Percentiles rank a stretch among this genome's conserved stretches.
These are phyloP conservation scores for Raphanus hybrid DNA, from an alignment of 441 rosid genomes.

Conservation along the genomic window DNA sequence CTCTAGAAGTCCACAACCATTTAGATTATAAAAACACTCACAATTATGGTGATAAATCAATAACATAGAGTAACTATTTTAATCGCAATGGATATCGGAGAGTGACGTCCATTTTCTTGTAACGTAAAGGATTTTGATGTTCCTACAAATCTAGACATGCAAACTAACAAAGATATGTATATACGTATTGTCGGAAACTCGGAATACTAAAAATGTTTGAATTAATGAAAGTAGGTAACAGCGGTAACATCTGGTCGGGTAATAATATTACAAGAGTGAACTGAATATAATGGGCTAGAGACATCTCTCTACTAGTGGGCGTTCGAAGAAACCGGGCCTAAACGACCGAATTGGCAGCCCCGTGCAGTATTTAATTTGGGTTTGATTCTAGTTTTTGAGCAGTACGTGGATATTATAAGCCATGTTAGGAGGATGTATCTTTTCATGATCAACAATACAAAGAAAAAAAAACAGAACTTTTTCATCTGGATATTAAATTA, in stretches of 20 bases:
- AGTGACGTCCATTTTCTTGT: background rate
- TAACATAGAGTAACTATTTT: background rate
- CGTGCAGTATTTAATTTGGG: too few relatives aligned
- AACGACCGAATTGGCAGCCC: too few relatives aligned
- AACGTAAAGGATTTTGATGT: background rate
- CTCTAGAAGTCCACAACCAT: background rate
- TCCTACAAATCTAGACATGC: conserved; percentile 11
- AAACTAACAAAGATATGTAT: background rate
- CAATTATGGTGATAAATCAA: background rate
- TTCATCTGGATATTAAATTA: too few relatives aligned
- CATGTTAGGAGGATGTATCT: too few relatives aligned
- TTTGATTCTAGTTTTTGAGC: too few relatives aligned
- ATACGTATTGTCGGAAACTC: background rate
- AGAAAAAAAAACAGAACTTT: too few relatives aligned
- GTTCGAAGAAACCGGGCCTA: too few relatives aligned
- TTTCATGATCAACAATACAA: too few relatives aligned
- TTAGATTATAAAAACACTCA: background rate
- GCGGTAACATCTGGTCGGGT: background rate
- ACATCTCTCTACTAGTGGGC: too few relatives aligned
- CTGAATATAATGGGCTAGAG: background rate
- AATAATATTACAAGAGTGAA: background rate
- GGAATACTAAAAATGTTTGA: background rate
- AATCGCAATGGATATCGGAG: background rate
- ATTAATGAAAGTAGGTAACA: background rate
- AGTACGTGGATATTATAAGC: too few relatives aligned